phyloP scores from a whole-genome alignment of 768 basidiomycete species.

The Steccherinum ochraceum region DNA sequence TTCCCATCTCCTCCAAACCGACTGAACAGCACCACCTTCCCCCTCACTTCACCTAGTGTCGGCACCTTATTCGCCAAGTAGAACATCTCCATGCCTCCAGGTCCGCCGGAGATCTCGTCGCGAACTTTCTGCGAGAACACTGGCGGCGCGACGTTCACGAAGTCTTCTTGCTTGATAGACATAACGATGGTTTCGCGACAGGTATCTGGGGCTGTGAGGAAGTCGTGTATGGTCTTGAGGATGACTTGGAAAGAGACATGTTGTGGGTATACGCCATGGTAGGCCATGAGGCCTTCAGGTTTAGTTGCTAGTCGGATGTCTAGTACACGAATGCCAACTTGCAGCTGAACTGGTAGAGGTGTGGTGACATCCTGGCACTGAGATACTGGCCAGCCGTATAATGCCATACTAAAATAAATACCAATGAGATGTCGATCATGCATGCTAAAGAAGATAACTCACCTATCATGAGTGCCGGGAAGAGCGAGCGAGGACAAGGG shows the following conservation, averaged over 20 bases:
- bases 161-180: conserved; percentile 88
- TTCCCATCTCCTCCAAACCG: conserved; percentile 70
- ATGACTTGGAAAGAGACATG: conserved; percentile 61
- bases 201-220: conserved; percentile 53
- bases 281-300: conserved; percentile 59
- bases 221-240: conserved; percentile 51
- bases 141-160: conserved; percentile 32
- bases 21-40: conserved; percentile 80
- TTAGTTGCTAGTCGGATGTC: conserved; percentile 77
- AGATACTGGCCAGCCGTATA: conserved; percentile 80
- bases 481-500: conserved; percentile 71
- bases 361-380: conserved; percentile 74
- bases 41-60: conserved; percentile 74
- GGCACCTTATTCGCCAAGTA: conserved; percentile 80
- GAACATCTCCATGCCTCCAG: conserved; percentile 60
- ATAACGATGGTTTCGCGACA: conserved; percentile 73
- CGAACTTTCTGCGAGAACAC: conserved; percentile 62
- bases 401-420: conserved; percentile 71
- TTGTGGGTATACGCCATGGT: conserved; percentile 76
- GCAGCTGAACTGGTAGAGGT: conserved; percentile 62
- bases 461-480: conserved; percentile 79
- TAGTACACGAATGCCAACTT: conserved; percentile 71
- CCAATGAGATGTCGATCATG: background rate
- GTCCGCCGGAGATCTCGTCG: conserved; percentile 52
- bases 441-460: conserved; percentile 21